Conservation (phyloP, 805 yeast species). For the Scheffersomyces ergatensis region DNA sequence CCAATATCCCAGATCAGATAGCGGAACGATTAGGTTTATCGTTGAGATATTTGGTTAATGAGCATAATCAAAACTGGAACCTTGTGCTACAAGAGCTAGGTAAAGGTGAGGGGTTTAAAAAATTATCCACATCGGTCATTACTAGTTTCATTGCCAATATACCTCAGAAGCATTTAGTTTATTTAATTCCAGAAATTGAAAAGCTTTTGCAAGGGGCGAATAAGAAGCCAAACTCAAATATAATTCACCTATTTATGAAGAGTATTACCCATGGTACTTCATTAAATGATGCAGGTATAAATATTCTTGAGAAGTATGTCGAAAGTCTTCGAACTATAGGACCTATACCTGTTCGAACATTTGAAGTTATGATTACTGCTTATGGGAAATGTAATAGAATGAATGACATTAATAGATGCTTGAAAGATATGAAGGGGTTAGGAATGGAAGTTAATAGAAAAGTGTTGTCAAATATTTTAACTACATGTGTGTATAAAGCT, state of each 20-base stretch:
- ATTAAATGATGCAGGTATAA: slow-evolving; percentile 17
- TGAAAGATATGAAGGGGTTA: slow-evolving; percentile 34
- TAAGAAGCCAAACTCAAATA: slow-evolving; percentile 24
- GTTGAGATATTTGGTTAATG: slow-evolving; percentile 35
- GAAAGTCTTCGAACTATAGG: slow-evolving; percentile 16
- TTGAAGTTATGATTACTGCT: slow-evolving; percentile 43
- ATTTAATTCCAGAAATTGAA: slow-evolving; percentile 34
- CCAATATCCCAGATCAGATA: slow-evolving; percentile 35
- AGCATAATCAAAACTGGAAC: slow-evolving; percentile 45
- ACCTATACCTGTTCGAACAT: slow-evolving; percentile 36
- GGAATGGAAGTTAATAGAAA: slow-evolving; percentile 42
- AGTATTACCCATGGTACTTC: slow-evolving; percentile 25
- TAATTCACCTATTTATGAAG: slow-evolving; percentile 37
- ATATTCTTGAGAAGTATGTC: slow-evolving; percentile 29
- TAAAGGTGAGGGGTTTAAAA: slow-evolving; percentile 33
- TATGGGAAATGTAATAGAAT: slow-evolving; percentile 42
- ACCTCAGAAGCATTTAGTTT: slow-evolving; percentile 35
- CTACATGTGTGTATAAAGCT: slow-evolving; percentile 54
- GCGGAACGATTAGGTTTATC: slow-evolving; percentile 37
- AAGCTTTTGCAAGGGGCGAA: slow-evolving; percentile 33
- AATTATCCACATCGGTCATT: slow-evolving; percentile 29
- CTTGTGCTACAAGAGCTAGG: slow-evolving; percentile 41
- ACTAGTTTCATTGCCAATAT: slow-evolving; percentile 35
- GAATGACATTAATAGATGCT: slow-evolving; percentile 32
- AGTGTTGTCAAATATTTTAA: slow-evolving; percentile 57